Percentiles rank a stretch among this genome's conserved stretches.
Evolutionary conservation across 805 yeast species (phyloP).

Genomic region (Spathaspora hagerdaliae): DNA sequence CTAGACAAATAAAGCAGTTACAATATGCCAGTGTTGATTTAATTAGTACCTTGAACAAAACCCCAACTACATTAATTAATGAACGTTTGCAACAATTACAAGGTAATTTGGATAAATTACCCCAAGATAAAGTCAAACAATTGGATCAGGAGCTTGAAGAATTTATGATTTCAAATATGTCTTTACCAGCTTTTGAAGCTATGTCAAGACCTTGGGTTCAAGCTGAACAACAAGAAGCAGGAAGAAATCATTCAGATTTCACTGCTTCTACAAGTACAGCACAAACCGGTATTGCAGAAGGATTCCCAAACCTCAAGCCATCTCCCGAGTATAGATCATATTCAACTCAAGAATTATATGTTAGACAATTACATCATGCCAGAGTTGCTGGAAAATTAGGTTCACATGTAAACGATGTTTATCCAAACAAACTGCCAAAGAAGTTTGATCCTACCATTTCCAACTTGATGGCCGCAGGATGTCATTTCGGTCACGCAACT

Average conservation of each 20-base stretch:
- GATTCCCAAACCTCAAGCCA: conserved; percentile 62
- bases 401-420: conserved; percentile 57
- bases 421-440: conserved; percentile 46
- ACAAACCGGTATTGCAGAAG: background rate
- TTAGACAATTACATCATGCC: conserved; percentile 68
- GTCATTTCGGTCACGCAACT: conserved; percentile 91
- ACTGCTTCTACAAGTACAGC: conserved; percentile 26
- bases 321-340: conserved; percentile 63
- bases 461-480: conserved; percentile 83
- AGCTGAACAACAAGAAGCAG: background rate
- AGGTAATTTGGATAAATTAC: conserved; percentile 22
- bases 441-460: conserved; percentile 60
- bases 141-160: conserved; percentile 39
- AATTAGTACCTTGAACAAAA: conserved; percentile 29
- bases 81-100: conserved; percentile 28
- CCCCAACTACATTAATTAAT: conserved; percentile 28
- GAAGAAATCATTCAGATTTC: conserved; percentile 14
- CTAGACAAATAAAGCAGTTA: conserved; percentile 31
- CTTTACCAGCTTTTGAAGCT: conserved; percentile 26
- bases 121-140: conserved; percentile 31
- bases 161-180: conserved; percentile 30
- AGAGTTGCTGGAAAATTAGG: conserved; percentile 57
- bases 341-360: conserved; percentile 69
- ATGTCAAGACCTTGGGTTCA: conserved; percentile 33
- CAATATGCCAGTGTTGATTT: conserved; percentile 21